These are phyloP conservation scores for Chenopodium suecicum DNA, from an alignment of 148 eudicot genomes.

Conservation along the genomic window DNA sequence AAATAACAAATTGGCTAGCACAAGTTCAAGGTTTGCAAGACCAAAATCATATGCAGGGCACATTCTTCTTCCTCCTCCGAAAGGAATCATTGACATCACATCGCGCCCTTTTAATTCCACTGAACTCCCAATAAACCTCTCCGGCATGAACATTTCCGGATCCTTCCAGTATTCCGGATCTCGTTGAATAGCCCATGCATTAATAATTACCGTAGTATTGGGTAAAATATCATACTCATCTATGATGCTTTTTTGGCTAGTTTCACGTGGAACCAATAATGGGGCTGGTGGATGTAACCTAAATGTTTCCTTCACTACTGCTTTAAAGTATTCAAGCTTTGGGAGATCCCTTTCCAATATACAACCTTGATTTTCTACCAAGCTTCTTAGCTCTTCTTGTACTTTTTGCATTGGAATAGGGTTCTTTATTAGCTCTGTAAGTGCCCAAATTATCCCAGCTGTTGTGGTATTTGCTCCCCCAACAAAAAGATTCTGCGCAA, in stretches of 20 bases:
- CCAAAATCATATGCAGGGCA: slow-evolving; percentile 39
- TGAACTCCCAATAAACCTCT: slow-evolving; percentile 27
- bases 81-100: slow-evolving; percentile 32
- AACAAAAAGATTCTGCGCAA: slow-evolving; percentile 6
- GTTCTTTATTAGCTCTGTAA: slow-evolving; percentile 29
- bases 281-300: slow-evolving; percentile 33
- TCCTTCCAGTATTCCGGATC: slow-evolving; percentile 32
- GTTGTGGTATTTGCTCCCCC: slow-evolving; percentile 30
- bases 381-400: slow-evolving; percentile 26
- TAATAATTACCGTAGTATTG: slow-evolving; percentile 22
- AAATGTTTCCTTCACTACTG: slow-evolving; percentile 34
- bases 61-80: slow-evolving; percentile 41
- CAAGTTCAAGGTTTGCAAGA: slow-evolving; percentile 24
- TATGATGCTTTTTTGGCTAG: slow-evolving; percentile 20
- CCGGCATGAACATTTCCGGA: slow-evolving; percentile 28
- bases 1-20: slow-evolving; percentile 38
- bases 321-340: slow-evolving; percentile 26
- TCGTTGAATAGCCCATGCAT: slow-evolving; percentile 30
- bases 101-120: slow-evolving; percentile 24
- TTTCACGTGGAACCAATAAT: slow-evolving; percentile 31
- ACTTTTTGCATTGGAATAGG: slow-evolving; percentile 20
- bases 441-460: slow-evolving; percentile 23
- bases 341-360: slow-evolving; percentile 24
- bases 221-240: slow-evolving; percentile 32
- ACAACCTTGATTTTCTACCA: background rate